Base-by-base conservation (phyloP, 495 filamentous ascomycete species). In the Penicillium macrosclerotiorum region DNA sequence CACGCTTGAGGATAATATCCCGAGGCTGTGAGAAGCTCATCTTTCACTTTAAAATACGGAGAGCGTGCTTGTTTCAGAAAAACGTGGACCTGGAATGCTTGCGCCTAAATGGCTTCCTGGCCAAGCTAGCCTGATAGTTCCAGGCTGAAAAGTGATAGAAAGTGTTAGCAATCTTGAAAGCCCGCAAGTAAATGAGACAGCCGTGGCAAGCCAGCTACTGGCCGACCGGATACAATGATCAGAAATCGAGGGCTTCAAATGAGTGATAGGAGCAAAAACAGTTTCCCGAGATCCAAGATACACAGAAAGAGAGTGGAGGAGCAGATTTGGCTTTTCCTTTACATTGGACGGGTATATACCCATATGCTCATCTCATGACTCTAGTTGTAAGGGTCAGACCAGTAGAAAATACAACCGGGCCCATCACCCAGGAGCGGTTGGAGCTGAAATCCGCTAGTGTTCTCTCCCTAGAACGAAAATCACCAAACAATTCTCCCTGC, bases 391-490 rank as follows among this genome's bases (percentile, higher is more conserved):
- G 39, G 37, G 25, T 16, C 36, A 22, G 45, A 11, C 42, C 38
- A 23, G 46, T 56, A 42, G 49, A 55, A 26, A 57, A 56, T 46
- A 27, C 30, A 37, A 45, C 52, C 45, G 37, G 39, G 22, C 38
- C 31, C 29, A 44, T 25, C 42, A 44, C 13, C 19, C 5, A 33
- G 35, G 13, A 53, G 59, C 47, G 45, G 52, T 40, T 41, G 40
- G 40, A 38, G 37, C 30, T 2, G 19, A 31, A 54, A 57, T 59
- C 46, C 41, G 42, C 59, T 59, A 54, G 44, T 52, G 34, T 38
- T 22, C 26, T 51, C 37, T 51, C 50, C 46, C 41, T 26, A 25
- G 29, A 33, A 31, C 27, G 47, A 25, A 30, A 13, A 38, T 20
- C 2, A 43, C 14, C 30, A 23, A 37, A 24, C 26, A 22, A 26